Evolutionary conservation across 495 filamentous ascomycete species (phyloP).

Genomic region (Filosporella fistucella): DNA sequence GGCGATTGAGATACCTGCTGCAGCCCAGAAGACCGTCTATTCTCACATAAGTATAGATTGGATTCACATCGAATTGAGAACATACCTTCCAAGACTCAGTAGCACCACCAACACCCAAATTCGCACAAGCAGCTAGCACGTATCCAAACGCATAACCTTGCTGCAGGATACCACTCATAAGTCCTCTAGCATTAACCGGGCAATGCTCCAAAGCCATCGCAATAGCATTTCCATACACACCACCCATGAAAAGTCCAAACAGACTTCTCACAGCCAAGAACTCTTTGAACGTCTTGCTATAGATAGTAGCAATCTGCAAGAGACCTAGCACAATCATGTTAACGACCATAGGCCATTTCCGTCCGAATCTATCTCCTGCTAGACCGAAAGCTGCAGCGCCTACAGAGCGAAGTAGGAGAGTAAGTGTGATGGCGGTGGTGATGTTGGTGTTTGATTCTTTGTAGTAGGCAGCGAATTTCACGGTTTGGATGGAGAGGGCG

Average conservation of each 20-base stretch:
- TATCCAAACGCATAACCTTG: constrained; percentile 77
- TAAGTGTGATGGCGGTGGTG: constrained; percentile 69
- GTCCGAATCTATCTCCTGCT: constrained; percentile 68
- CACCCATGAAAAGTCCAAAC: constrained; percentile 82
- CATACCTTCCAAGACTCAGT: constrained; percentile 11
- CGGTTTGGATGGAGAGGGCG: constrained; percentile 66
- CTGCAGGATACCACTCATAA: constrained; percentile 75
- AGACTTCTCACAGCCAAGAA: constrained; percentile 67
- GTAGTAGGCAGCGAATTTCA: constrained; percentile 65
- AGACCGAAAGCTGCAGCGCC: constrained; percentile 70
- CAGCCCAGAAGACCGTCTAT: constrained; percentile 34
- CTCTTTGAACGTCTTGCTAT: constrained; percentile 57
- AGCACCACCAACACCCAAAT: constrained; percentile 33
- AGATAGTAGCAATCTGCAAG: constrained; percentile 71
- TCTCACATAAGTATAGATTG: not conserved
- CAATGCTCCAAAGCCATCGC: constrained; percentile 78
- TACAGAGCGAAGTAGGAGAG: constrained; percentile 63
- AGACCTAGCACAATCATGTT: constrained; percentile 64
- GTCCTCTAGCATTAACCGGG: constrained; percentile 38
- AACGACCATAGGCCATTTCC: constrained; percentile 75
- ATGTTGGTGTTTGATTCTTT: constrained; percentile 60
- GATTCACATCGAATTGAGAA: not conserved
- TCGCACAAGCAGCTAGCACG: constrained; percentile 65
- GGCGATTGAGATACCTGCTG: constrained; percentile 57
- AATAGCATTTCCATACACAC: constrained; percentile 76